Evolutionary conservation across 1,139 yeast genomes (phyloP).

Genomic region (Geotrichum carabidarum): DNA sequence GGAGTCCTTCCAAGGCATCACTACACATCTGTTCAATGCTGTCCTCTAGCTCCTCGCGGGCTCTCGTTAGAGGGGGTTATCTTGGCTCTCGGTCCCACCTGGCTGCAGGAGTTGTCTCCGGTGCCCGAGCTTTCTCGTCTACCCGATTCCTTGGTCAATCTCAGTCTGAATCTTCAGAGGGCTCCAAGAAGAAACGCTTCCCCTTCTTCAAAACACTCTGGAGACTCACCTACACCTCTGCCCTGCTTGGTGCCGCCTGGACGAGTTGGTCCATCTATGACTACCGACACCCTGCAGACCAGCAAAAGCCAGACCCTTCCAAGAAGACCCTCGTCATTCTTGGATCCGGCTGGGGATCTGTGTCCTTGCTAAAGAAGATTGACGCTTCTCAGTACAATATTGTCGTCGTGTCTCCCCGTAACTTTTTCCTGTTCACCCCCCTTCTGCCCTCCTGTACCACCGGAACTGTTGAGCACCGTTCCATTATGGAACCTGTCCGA

Average conservation of each 20-base stretch:
- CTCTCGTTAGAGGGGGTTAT: neutral
- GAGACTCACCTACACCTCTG: slow-evolving; percentile 34
- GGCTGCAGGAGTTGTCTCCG: neutral
- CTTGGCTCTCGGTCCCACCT: neutral
- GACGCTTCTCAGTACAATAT: slow-evolving; percentile 86
- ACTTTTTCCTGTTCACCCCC: slow-evolving; percentile 91
- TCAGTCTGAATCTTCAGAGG: neutral
- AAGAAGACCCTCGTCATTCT: slow-evolving; percentile 84
- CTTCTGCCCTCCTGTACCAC: slow-evolving; percentile 90
- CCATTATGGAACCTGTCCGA: slow-evolving; percentile 83
- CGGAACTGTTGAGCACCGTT: slow-evolving; percentile 85
- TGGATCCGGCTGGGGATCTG: slow-evolving; percentile 83
- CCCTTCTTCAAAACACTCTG: slow-evolving; percentile 32
- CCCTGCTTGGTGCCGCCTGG: slow-evolving; percentile 32
- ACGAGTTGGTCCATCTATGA: slow-evolving; percentile 37
- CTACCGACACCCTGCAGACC: slow-evolving; percentile 39
- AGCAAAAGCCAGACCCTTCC: slow-evolving; percentile 44
- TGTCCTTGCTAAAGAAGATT: slow-evolving; percentile 63
- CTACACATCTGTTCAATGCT: neutral
- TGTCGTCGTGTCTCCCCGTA: slow-evolving; percentile 85
- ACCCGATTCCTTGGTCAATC: neutral
- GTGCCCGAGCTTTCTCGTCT: slow-evolving; percentile 1
- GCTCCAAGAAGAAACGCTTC: slow-evolving; percentile 8
- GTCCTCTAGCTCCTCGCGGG: neutral
- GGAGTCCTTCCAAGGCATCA: too few relatives aligned